Conservation (phyloP, 108 stramenopile genomes). For the Fistulifera pelliculosa region DNA sequence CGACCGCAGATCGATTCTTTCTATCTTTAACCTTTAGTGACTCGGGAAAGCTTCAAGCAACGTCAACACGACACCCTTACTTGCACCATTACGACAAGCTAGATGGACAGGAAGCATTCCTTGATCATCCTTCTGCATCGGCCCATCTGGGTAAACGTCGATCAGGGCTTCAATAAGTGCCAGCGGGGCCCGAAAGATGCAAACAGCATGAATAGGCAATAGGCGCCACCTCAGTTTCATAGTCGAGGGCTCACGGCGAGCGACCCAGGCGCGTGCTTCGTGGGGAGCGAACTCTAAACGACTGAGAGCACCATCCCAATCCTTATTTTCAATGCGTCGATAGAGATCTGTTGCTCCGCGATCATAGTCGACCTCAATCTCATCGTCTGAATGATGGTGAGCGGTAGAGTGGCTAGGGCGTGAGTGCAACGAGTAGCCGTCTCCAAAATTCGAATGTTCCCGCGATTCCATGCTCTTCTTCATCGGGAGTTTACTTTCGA, state of each 20-base stretch:
- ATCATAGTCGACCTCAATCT: slow-evolving; percentile 74
- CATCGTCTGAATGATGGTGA: slow-evolving; percentile 22
- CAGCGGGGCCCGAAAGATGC: slow-evolving; percentile 68
- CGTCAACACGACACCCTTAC: slow-evolving; percentile 74
- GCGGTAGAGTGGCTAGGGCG: slow-evolving; percentile 14
- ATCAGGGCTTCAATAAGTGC: slow-evolving; percentile 71
- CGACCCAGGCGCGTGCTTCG: slow-evolving; percentile 77
- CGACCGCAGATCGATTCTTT: slow-evolving; percentile 66
- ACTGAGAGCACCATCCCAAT: slow-evolving; percentile 72
- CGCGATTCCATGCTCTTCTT: background rate
- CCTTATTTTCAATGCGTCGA: slow-evolving; percentile 71
- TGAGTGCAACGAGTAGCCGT: slow-evolving; percentile 24
- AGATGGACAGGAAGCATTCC: slow-evolving; percentile 84
- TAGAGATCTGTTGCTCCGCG: slow-evolving; percentile 66
- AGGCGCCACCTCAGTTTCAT: slow-evolving; percentile 64
- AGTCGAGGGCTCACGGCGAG: slow-evolving; percentile 43
- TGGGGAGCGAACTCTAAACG: slow-evolving; percentile 47
- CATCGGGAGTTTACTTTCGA: no score
- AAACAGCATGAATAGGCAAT: slow-evolving; percentile 73
- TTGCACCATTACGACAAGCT: slow-evolving; percentile 80
- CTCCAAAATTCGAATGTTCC: slow-evolving; percentile 33
- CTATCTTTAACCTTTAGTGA: slow-evolving; percentile 59
- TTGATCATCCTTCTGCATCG: slow-evolving; percentile 82
- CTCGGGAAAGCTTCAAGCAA: slow-evolving; percentile 61
- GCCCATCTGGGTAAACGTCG: slow-evolving; percentile 53